Percentiles rank a stretch among this genome's conserved stretches.
Conservation (phyloP, 805 yeast genomes). For the Komagataella ulmi region DNA sequence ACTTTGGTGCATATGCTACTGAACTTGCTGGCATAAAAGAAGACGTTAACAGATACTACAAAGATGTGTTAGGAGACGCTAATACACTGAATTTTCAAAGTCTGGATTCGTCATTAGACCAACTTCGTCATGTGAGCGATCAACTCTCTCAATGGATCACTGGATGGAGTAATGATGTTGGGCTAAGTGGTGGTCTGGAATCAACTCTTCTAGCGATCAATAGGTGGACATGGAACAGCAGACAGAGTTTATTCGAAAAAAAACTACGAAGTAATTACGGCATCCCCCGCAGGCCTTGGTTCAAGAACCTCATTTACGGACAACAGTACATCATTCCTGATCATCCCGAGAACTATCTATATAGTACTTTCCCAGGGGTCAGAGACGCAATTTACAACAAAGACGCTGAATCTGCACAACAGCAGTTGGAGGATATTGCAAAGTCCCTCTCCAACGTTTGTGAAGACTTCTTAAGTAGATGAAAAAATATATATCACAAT, state of each 20-base stretch:
- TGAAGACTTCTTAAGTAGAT: not conserved
- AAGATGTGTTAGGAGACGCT: slow-evolving; percentile 2
- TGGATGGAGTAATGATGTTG: slow-evolving; percentile 50
- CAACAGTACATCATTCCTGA: slow-evolving; percentile 49
- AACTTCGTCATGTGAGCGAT: slow-evolving; percentile 28
- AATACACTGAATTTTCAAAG: slow-evolving; percentile 12
- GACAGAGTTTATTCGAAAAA: slow-evolving; percentile 41
- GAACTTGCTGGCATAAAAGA: slow-evolving; percentile 27
- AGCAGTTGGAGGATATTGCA: slow-evolving; percentile 32
- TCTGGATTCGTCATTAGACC: slow-evolving; percentile 15
- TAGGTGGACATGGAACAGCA: slow-evolving; percentile 75
- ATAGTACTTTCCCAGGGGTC: slow-evolving; percentile 56
- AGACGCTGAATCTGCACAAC: slow-evolving; percentile 41
- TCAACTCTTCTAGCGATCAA: slow-evolving; percentile 59
- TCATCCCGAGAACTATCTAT: slow-evolving; percentile 10
- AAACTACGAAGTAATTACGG: slow-evolving; percentile 32
- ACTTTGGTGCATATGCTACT: slow-evolving; percentile 32
- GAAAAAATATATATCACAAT: not conserved
- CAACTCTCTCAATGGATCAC: slow-evolving; percentile 31
- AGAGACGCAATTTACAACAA: slow-evolving; percentile 47
- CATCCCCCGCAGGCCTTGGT: slow-evolving; percentile 44
- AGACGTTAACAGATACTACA: slow-evolving; percentile 31
- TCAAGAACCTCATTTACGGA: slow-evolving; percentile 56
- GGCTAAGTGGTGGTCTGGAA: slow-evolving; percentile 46
- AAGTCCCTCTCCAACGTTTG: slow-evolving; percentile 2